Evolutionary conservation across 2,329 filamentous ascomycete genomes (phyloP).

Genomic region (Alternaria longipes): DNA sequence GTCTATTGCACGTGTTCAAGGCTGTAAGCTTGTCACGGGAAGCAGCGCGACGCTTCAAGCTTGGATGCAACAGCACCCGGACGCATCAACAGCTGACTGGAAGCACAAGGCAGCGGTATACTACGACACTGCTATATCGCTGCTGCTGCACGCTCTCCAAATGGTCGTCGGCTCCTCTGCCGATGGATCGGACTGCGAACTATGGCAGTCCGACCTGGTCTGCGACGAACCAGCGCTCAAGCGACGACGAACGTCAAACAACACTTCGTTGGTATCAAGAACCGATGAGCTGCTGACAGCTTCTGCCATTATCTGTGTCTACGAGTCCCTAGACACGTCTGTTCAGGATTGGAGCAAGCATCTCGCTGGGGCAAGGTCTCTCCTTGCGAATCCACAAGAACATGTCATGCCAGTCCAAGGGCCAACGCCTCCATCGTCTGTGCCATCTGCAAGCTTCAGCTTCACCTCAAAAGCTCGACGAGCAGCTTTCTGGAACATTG

Average conservation of each 20-base stretch:
- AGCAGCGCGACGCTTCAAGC: conserved; percentile 59
- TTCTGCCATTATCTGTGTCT: conserved; percentile 72
- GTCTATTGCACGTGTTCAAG: conserved; percentile 65
- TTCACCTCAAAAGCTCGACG: conserved; percentile 63
- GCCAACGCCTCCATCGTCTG: conserved; percentile 48
- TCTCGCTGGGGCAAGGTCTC: conserved; percentile 70
- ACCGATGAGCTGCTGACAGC: conserved; percentile 71
- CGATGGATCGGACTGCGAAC: conserved; percentile 42
- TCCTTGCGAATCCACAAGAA: conserved; percentile 65
- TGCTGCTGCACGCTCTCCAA: conserved; percentile 52
- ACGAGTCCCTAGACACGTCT: conserved; percentile 73
- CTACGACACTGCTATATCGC: conserved; percentile 66
- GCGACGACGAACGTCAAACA: conserved; percentile 56
- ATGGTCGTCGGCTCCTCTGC: conserved; percentile 41
- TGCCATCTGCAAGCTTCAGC: conserved; percentile 36
- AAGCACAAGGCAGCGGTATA: conserved; percentile 68
- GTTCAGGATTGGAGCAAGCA: conserved; percentile 71
- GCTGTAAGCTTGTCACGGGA: conserved; percentile 60
- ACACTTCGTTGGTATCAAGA: conserved; percentile 52
- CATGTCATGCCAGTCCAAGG: conserved; percentile 58
- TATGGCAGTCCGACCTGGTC: conserved; percentile 12
- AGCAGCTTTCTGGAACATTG: conserved; percentile 74
- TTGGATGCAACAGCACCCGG: conserved; percentile 63
- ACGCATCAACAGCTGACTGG: conserved; percentile 62
- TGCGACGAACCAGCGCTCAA: conserved; percentile 39